These are phyloP conservation scores for Dovyalis caffra DNA, from an alignment of 345 rosid genomes.

Conservation along the genomic window DNA sequence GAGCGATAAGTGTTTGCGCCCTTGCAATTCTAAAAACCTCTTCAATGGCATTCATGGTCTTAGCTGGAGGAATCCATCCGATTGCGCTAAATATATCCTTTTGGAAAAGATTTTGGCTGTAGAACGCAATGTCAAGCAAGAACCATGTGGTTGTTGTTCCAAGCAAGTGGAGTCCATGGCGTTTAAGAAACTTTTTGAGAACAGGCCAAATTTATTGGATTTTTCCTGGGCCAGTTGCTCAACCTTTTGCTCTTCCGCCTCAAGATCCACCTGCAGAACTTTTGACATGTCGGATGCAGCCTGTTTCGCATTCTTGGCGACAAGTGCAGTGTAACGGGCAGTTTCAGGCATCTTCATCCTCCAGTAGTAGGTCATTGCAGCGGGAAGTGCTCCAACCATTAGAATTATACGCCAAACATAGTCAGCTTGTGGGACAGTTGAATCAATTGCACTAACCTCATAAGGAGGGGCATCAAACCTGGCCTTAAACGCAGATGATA, in stretches of 20 bases:
- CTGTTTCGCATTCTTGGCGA: conserved; percentile 66
- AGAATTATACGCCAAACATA: conserved; percentile 77
- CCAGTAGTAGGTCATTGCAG: conserved; percentile 76
- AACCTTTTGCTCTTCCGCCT: conserved; percentile 48
- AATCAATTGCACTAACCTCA: conserved; percentile 36
- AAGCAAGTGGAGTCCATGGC: conserved; percentile 81
- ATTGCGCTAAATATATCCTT: conserved; percentile 83
- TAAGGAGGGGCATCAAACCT: conserved; percentile 55
- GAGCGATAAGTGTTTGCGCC: conserved; percentile 81
- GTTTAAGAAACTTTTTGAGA: conserved; percentile 51
- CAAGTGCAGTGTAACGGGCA: conserved; percentile 84
- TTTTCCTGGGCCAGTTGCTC: conserved; percentile 19
- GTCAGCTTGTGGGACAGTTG: conserved; percentile 71
- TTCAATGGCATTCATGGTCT: conserved; percentile 72
- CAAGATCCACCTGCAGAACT: conserved; percentile 66
- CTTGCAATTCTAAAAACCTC: conserved; percentile 74
- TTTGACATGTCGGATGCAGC: conserved; percentile 83
- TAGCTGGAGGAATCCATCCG: conserved; percentile 80
- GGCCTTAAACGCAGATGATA: conserved; percentile 51
- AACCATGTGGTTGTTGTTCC: conserved; percentile 87
- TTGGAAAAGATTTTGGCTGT: conserved; percentile 82
- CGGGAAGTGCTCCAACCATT: conserved; percentile 82
- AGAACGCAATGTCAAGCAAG: conserved; percentile 80
- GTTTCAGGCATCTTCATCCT: conserved; percentile 91
- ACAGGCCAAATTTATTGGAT: conserved; percentile 52